Conservation (phyloP, 805 yeast species). For the Cyberlindnera misumaiensis region DNA sequence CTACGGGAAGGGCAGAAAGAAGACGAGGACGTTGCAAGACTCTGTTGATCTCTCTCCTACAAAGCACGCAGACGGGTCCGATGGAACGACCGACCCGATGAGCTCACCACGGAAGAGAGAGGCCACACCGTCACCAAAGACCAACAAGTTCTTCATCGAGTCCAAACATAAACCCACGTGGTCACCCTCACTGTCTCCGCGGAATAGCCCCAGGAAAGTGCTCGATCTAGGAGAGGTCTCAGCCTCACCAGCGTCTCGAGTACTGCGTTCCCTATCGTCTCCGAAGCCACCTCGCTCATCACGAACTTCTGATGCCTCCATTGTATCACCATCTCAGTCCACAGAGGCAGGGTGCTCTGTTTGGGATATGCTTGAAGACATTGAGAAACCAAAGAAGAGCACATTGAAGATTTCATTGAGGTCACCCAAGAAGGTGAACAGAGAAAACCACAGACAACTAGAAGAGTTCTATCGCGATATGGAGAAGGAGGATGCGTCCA, state of each 20-base stretch:
- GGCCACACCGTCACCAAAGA: no score
- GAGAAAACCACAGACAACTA: conserved; percentile 6
- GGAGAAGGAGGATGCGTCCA: no score
- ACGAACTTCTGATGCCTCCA: no score
- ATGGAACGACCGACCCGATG: no score
- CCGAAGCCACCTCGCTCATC: no score
- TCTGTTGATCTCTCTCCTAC: neutral
- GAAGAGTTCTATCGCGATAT: conserved; percentile 9
- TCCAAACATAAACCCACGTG: conserved; percentile 20
- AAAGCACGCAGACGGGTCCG: no score
- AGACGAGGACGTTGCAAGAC: neutral
- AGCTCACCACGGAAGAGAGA: no score
- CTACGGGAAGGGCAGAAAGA: neutral
- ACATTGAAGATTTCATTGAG: conserved; percentile 3
- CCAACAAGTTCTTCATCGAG: conserved; percentile 17
- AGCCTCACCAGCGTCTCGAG: neutral
- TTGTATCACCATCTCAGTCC: no score
- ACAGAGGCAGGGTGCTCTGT: no score
- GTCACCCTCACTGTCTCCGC: conserved; percentile 12
- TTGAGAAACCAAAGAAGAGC: conserved; percentile 1
- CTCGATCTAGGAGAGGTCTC: neutral
- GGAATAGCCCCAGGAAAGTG: neutral
- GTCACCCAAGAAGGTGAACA: conserved; percentile 7
- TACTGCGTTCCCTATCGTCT: neutral
- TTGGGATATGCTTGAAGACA: conserved; percentile 4